These are phyloP conservation scores for Suillus americanus DNA, from an alignment of 768 basidiomycete species.

Conservation along the genomic window DNA sequence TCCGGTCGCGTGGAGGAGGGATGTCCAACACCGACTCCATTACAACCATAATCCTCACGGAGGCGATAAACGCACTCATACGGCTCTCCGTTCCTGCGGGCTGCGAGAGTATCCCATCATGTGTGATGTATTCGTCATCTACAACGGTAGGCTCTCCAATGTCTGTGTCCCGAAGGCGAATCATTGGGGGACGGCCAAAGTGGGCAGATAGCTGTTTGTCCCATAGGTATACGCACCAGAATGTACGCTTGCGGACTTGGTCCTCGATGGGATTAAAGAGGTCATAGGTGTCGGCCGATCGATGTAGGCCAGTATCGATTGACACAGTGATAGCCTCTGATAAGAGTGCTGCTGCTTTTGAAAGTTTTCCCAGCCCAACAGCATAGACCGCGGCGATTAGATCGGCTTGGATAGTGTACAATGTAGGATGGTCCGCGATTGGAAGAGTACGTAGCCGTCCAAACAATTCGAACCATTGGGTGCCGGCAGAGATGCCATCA, in stretches of 20 bases:
- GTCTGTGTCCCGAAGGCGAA: conserved; percentile 87
- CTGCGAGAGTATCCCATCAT: conserved; percentile 63
- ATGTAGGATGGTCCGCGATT: conserved; percentile 82
- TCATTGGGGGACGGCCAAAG: conserved; percentile 86
- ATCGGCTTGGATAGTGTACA: conserved; percentile 90
- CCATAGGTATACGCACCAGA: conserved; percentile 97
- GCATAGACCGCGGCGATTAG: conserved; percentile 93
- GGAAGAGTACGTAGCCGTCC: conserved; percentile 85
- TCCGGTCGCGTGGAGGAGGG: conserved; percentile 58
- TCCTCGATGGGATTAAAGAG: conserved; percentile 89
- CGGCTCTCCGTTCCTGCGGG: conserved; percentile 73
- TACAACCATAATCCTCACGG: conserved; percentile 80
- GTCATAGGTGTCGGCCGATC: conserved; percentile 82
- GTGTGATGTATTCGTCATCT: conserved; percentile 88
- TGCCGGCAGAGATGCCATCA: conserved; percentile 87
- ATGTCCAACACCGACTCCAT: conserved; percentile 87
- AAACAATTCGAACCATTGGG: conserved; percentile 90
- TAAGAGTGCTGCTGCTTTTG: conserved; percentile 81
- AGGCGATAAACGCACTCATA: conserved; percentile 77
- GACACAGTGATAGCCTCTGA: conserved; percentile 87
- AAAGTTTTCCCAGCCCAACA: conserved; percentile 85
- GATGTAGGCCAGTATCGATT: conserved; percentile 86
- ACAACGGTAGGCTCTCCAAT: conserved; percentile 83
- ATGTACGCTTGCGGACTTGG: conserved; percentile 90
- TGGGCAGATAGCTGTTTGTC: conserved; percentile 90